These are phyloP conservation scores for Citrus australasica DNA, from an alignment of 345 rosid species.

Conservation along the genomic window DNA sequence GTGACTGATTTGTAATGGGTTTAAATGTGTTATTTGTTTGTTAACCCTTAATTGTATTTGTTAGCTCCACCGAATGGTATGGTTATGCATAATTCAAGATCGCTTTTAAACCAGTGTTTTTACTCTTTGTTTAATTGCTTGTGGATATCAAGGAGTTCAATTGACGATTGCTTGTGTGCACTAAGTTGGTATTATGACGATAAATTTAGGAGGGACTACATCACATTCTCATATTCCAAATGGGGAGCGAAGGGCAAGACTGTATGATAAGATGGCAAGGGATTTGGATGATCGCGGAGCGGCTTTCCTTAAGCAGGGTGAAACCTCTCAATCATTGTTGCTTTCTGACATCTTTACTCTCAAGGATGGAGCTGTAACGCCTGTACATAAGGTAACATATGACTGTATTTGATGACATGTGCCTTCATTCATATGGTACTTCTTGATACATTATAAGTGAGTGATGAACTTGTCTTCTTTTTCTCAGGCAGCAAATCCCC, in stretches of 20 bases:
- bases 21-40: neutral
- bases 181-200: neutral
- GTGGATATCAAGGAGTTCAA: neutral
- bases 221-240: conserved; percentile 42
- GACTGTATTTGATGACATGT: neutral
- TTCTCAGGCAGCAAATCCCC: conserved; percentile 73
- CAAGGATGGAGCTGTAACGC: conserved; percentile 58
- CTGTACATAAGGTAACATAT: conserved; percentile 60
- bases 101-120: neutral
- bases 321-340: conserved; percentile 84
- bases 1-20: neutral
- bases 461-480: conserved; percentile 6
- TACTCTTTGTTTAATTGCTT: neutral
- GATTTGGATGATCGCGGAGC: conserved; percentile 78
- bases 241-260: conserved; percentile 44
- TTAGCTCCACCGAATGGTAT: neutral
- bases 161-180: neutral
- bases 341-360: conserved; percentile 76
- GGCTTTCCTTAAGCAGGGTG: conserved; percentile 68
- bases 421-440: neutral
- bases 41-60: neutral
- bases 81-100: neutral
- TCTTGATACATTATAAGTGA: neutral
- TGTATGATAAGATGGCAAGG: conserved; percentile 78
- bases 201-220: conserved; percentile 4